Evolutionary conservation across 2,329 filamentous ascomycete genomes (phyloP).

Genomic region (Phialophora tarda): DNA sequence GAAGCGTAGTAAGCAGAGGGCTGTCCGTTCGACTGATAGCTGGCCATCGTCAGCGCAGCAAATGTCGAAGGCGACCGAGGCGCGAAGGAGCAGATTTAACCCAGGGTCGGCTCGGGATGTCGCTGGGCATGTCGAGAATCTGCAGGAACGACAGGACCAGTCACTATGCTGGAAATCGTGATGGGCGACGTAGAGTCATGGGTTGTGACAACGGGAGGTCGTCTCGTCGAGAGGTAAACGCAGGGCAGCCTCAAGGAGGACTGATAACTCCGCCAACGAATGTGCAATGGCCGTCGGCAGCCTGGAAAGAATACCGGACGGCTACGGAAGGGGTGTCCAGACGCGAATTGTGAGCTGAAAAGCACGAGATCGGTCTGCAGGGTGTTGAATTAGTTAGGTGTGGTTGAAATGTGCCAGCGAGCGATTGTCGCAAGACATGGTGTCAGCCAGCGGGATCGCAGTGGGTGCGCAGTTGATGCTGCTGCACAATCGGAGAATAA

Average conservation of each 20-base stretch:
- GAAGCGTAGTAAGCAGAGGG: conserved; percentile 50
- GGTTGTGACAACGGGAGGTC: conserved; percentile 14
- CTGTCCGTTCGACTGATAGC: conserved; percentile 62
- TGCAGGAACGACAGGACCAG: conserved; percentile 14
- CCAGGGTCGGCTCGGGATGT: conserved; percentile 25
- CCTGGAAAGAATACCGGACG: neutral
- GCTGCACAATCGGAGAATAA: conserved; percentile 8
- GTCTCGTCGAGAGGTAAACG: neutral
- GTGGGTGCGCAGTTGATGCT: neutral
- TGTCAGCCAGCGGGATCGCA: conserved; percentile 26
- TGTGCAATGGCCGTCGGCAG: conserved; percentile 8
- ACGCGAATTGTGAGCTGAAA: conserved; percentile 13
- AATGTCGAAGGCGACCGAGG: conserved; percentile 18
- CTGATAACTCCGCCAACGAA: conserved; percentile 8
- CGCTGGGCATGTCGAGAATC: conserved; percentile 32
- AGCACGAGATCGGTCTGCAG: conserved; percentile 4
- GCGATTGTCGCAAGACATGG: conserved; percentile 23
- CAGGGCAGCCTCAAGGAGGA: conserved; percentile 25
- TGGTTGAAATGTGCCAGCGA: conserved; percentile 22
- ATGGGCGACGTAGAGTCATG: conserved; percentile 27
- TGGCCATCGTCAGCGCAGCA: conserved; percentile 54
- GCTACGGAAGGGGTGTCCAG: conserved; percentile 1
- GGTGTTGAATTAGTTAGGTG: conserved; percentile 7
- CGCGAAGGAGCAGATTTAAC: conserved; percentile 28
- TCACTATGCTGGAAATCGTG: conserved; percentile 23